Evolutionary conservation across 2,329 filamentous ascomycete species (phyloP).

Genomic region (Claviceps paspali): DNA sequence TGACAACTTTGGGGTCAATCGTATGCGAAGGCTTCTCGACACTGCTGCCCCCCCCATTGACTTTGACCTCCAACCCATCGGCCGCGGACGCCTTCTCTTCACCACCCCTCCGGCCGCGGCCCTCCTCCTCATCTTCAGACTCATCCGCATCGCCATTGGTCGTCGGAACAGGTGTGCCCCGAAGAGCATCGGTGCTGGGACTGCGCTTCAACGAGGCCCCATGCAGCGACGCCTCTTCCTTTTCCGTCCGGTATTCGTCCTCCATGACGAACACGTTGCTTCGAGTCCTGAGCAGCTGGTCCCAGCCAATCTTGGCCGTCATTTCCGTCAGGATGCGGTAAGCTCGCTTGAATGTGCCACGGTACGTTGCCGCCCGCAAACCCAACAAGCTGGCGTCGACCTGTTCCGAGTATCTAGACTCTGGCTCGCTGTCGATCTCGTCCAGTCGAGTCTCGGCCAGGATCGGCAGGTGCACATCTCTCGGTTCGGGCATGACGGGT

Average conservation of each 20-base stretch:
- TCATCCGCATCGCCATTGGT: constrained; percentile 30
- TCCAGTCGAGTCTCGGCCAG: constrained; percentile 81
- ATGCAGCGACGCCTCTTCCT: constrained; percentile 40
- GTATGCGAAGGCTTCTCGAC: constrained; percentile 71
- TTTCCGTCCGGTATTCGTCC: constrained; percentile 89
- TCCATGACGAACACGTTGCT: constrained; percentile 99
- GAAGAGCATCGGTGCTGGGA: constrained; percentile 65
- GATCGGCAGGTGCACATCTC: constrained; percentile 73
- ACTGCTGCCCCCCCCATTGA: constrained; percentile 23
- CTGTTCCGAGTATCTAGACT: constrained; percentile 65
- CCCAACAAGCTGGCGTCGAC: constrained; percentile 78
- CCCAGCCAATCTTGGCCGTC: constrained; percentile 94
- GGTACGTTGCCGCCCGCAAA: constrained; percentile 76
- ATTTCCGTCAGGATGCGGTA: constrained; percentile 92
- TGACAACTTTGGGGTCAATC: constrained; percentile 61
- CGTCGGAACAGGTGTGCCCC: constrained; percentile 49
- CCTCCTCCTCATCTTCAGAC: constrained; percentile 16
- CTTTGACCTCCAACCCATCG: constrained; percentile 13
- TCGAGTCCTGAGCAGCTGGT: constrained; percentile 82
- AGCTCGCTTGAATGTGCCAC: constrained; percentile 88
- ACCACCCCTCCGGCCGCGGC: too few relatives aligned
- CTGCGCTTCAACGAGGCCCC: constrained; percentile 43
- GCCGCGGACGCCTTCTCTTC: constrained; percentile 20
- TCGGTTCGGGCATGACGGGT: constrained; percentile 84
- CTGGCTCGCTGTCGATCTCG: constrained; percentile 86